Base-by-base conservation (phyloP, 1,139 yeast genomes). In the Debaryomyces robertsiae region DNA sequence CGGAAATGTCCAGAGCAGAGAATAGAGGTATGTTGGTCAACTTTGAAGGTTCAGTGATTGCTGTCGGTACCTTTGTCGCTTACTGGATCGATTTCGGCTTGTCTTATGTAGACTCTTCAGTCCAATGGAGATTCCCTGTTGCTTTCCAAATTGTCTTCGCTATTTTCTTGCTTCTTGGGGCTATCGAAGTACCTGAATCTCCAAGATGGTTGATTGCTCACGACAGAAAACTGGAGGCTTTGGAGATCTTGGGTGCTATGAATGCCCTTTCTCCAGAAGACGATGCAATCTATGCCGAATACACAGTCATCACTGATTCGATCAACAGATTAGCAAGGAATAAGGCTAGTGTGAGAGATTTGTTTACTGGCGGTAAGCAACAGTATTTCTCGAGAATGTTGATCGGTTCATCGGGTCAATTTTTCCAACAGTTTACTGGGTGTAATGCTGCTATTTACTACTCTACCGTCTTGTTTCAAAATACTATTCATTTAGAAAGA, bases 1-100 rank as follows among this genome's bases (percentile, higher is more conserved):
- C 78, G 13, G 65, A 61, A 48, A 54, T 60, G 49, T 55, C 66
- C 2, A 58, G 47, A 41, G 63, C 65, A 15, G 59, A 58, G 40
- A 58, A 59, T 44, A 56, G 66, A 53, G 65, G 93, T 55, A 67
- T 77, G 49, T 71, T 83, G 55, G 88, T 84, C 41, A 73, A 78
- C 52, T 67, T 81, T 52, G 86, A 83, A 59, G 90, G 88, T 49
- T 77, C 85, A 13, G 77, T 82, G 43, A 79, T 82, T 46, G 86
- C 86, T 34, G 70, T 61, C 34, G 66, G 66, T 43, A 58, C 66
- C 17, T 47, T 59, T 22, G 46, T 60, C 43, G 61, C 62, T 27
- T 54, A 54, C 41, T 54, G 60, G 60, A 44, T 57, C 49, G 89
- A 82, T 58, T 84, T 81, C 53, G 91, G 91, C 24, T 69, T 78